Conservation (phyloP, 768 basidiomycete species). For the Crepidotus variabilis region DNA sequence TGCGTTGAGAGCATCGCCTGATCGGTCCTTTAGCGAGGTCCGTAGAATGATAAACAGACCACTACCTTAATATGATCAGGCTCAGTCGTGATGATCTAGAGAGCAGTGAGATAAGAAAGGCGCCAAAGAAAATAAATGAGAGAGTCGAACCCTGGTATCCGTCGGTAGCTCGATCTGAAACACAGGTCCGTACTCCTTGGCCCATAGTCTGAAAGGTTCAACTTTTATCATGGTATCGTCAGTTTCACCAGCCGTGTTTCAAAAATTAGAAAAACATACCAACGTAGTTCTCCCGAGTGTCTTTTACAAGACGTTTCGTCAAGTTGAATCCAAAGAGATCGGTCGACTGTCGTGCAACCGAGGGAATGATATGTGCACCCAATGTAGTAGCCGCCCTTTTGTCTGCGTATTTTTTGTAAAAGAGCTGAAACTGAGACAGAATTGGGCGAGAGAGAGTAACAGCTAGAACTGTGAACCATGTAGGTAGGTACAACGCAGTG, state of each 20-base stretch:
- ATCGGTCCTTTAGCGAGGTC: too few species aligned
- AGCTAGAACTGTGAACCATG: too few species aligned
- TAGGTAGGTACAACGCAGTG: too few species aligned
- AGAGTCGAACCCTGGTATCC: not conserved
- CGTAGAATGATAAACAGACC: too few species aligned
- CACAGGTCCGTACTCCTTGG: not conserved
- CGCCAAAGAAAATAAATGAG: too few species aligned
- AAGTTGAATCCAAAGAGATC: not conserved
- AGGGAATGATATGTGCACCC: not conserved
- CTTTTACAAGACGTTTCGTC: not conserved
- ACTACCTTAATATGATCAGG: slow-evolving; percentile 1
- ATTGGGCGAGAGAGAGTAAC: too few species aligned
- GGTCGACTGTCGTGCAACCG: not conserved
- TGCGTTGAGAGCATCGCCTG: not conserved
- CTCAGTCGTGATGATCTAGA: not conserved
- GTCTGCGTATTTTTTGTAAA: not conserved
- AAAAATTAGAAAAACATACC: not conserved
- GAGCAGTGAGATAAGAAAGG: not conserved
- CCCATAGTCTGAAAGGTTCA: not conserved
- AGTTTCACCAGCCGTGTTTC: not conserved
- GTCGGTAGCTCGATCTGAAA: not conserved
- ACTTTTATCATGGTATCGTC: too few species aligned
- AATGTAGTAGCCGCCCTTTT: not conserved
- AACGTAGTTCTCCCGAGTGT: not conserved
- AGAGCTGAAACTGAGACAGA: too few species aligned